Evolutionary conservation across 257 asterid genomes (phyloP).

Genomic region (Salvia hispanica): DNA sequence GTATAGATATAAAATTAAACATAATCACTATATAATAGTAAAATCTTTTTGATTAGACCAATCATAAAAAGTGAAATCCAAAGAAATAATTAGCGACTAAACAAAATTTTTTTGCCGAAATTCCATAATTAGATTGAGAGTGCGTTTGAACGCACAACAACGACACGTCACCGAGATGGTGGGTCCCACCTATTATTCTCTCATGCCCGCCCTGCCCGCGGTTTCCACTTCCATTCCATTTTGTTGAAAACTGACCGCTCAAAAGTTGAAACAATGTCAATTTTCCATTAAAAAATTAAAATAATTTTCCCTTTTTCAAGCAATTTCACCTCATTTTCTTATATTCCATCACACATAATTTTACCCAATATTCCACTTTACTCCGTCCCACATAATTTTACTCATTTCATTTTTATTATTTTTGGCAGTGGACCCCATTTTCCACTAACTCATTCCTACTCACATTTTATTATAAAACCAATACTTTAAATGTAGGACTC

Average conservation of each 20-base stretch:
- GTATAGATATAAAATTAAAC: background rate
- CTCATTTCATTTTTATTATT: too few relatives aligned
- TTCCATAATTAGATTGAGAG: background rate
- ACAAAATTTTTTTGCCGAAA: background rate
- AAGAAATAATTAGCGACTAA: background rate
- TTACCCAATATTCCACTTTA: too few relatives aligned
- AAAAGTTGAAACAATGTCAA: background rate
- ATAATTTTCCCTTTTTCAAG: background rate
- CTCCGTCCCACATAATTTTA: too few relatives aligned
- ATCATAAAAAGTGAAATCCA: background rate
- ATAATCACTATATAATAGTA: background rate
- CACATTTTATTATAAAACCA: too few relatives aligned
- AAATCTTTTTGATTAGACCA: slow-evolving; percentile 9
- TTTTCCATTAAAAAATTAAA: slow-evolving; percentile 1
- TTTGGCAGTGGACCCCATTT: too few relatives aligned
- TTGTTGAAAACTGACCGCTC: slow-evolving; percentile 21
- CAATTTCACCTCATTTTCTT: background rate
- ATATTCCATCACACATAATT: too few relatives aligned
- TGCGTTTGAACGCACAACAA: background rate
- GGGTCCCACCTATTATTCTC: slow-evolving; percentile 35
- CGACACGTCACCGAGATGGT: slow-evolving; percentile 35
- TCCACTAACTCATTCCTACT: too few relatives aligned
- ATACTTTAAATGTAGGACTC: too few relatives aligned
- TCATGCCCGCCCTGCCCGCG: slow-evolving; percentile 28
- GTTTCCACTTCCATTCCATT: slow-evolving; percentile 20